Base-by-base conservation (phyloP, 805 yeast species). In the Wickerhamiella hasegawae region DNA sequence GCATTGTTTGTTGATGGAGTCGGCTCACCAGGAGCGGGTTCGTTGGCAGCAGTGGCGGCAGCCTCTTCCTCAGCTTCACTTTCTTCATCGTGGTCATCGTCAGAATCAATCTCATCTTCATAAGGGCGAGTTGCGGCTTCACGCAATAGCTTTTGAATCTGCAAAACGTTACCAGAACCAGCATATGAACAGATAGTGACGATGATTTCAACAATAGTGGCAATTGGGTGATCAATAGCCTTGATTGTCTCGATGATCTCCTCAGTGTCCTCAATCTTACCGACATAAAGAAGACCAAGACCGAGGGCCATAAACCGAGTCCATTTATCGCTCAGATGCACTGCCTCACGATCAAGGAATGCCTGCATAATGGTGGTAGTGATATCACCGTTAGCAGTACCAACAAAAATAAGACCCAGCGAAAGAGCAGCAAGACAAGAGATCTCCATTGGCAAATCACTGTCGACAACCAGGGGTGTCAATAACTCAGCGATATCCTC, bases 131-230 rank as follows among this genome's bases (percentile, higher is more conserved):
- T 53, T 5, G 93, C 78, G 52, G 90, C 72, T 69, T 84, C 83
- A 49, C 83, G 93, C 49, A 87, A 69, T 51, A 90, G 66, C 26
- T 82, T 74, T 63, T 90, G 98, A 42, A 90, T 80, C 62, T 85
- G 90, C 42, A 90, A 68, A 22, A 90, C 98, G 54, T 90, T 90
- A 46, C 98, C 98, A 27, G 97, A 83, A 43, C 97, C 98, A 9
- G 95, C 92, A 60, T 79, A 85, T 3, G 97, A 93, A 62, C 96
- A 81, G 35, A 85, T 78, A 42, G 78, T 83, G 23, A 92, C 84
- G 51, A 90, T 66, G 12, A 84, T 90, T 57, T 82, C 90, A 52
- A 85, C 71, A 31, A 92, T 79, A 46, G 80, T 76, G 19, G 90
- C 75, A 51, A 90, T 76, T 28, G 96, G 96, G 53, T 87, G 96